Conservation (phyloP, 2,329 filamentous ascomycete species). For the Fusarium equiseti region DNA sequence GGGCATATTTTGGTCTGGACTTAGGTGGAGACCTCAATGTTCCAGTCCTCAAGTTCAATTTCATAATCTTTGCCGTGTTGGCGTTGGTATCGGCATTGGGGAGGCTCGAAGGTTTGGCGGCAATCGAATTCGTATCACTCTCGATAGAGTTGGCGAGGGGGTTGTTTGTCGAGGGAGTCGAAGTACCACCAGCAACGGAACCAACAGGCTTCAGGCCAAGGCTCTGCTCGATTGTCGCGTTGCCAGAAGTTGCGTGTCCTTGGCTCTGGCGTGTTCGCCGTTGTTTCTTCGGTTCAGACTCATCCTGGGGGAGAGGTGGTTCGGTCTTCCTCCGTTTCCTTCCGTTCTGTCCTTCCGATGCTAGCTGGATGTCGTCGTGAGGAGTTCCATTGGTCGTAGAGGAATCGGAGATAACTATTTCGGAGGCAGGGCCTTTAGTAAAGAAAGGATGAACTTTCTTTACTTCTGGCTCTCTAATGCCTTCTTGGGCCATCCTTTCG, state of each 20-base stretch:
- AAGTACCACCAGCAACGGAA: slow-evolving; percentile 7
- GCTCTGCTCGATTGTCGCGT: slow-evolving; percentile 22
- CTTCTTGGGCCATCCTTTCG: slow-evolving; percentile 60
- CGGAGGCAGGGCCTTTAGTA: slow-evolving; percentile 44
- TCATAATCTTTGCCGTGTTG: slow-evolving; percentile 64
- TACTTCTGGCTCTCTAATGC: slow-evolving; percentile 49
- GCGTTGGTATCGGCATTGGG: slow-evolving; percentile 14
- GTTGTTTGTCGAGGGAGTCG: slow-evolving; percentile 35
- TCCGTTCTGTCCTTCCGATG: slow-evolving; percentile 47
- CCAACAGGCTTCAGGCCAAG: slow-evolving; percentile 17
- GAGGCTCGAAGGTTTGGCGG: slow-evolving; percentile 17
- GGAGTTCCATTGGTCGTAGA: slow-evolving; percentile 3
- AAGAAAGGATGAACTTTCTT: slow-evolving; percentile 71
- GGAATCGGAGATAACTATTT: slow-evolving; percentile 6
- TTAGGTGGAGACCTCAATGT: slow-evolving; percentile 72
- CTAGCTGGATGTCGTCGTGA: slow-evolving; percentile 4
- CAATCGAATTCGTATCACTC: slow-evolving; percentile 4
- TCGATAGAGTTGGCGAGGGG: slow-evolving; percentile 4
- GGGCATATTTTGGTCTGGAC: slow-evolving; percentile 57
- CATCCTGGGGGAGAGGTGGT: slow-evolving; percentile 39
- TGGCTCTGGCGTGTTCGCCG: slow-evolving; percentile 44
- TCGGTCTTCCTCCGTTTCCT: slow-evolving; percentile 61
- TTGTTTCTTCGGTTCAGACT: slow-evolving; percentile 44
- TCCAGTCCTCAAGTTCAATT: slow-evolving; percentile 70
- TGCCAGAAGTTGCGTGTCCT: slow-evolving; percentile 10